Percentiles rank a stretch among this genome's conserved stretches.
phyloP scores from a whole-genome alignment of 179 eudicot genomes.

The Beta lomatogona region DNA sequence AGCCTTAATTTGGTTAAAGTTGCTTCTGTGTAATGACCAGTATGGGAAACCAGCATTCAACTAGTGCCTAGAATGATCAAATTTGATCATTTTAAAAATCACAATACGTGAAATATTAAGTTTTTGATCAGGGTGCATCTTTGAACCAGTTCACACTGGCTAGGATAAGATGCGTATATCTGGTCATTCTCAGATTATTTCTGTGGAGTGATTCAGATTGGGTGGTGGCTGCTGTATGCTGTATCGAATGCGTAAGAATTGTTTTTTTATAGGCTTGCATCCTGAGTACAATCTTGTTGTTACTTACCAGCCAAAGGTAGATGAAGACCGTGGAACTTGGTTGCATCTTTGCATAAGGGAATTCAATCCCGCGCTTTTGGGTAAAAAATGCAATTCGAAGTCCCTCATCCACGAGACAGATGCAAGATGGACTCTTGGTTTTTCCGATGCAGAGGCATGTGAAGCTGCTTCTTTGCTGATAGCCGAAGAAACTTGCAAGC shows the following conservation, averaged over 20 bases:
- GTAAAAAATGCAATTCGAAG: conserved; percentile 19
- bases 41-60: background rate
- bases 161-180: background rate
- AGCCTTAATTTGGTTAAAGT: background rate
- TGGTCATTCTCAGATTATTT: background rate
- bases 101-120: too few relatives aligned
- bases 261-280: background rate
- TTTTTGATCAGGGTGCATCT: too few relatives aligned
- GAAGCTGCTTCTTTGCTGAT: conserved; percentile 39
- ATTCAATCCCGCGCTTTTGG: conserved; percentile 29
- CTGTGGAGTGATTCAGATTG: background rate
- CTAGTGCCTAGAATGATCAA: background rate
- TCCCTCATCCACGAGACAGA: conserved; percentile 27
- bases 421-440: conserved; percentile 61
- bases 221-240: background rate
- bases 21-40: background rate
- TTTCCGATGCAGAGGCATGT: conserved; percentile 47
- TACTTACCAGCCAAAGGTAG: conserved; percentile 43
- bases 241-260: background rate
- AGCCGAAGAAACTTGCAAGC: conserved; percentile 45
- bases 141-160: too few relatives aligned
- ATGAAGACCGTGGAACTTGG: conserved; percentile 44
- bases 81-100: background rate
- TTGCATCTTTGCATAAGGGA: conserved; percentile 50
- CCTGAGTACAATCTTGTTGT: background rate